Base-by-base conservation (phyloP, 352 stramenopile genomes). In the Phytophthora idaei region DNA sequence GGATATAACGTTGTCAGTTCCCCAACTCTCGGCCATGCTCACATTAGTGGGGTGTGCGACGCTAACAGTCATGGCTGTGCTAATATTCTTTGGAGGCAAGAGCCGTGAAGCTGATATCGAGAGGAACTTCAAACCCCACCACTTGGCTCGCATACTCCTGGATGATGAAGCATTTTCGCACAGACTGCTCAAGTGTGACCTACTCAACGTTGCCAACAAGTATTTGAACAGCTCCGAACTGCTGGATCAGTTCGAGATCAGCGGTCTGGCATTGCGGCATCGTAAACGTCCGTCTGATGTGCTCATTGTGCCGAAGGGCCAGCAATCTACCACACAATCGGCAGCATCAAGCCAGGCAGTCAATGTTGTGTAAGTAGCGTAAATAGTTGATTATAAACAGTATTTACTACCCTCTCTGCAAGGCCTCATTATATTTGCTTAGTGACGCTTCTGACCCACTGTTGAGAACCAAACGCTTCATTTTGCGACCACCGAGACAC, bases 241-340 rank as follows among this genome's bases (percentile, higher is more conserved):
- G 46, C 67, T 89, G 5, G 71, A 82, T 54, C 73, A 83, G 53
- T 89, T 89, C 34, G 80, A 89, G 68, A 81, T 89, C 45, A 75
- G 67, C 6, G 80, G 77, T 6, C 52, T 89, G 7, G 74, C 76
- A 9, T 62, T 89, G 7, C 67, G 74, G 8, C 77, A 87, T 64
- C 70, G 77, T 28, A 61, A 69, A 4, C 69, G 71, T 14, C 77
- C 76, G 10, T 72, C 56, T 4, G 79, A 82, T 44, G 74, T 85
- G 27, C 51, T 87, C 0, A 67, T 80, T 59, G 74, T 82, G 7
- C 74, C 74, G 2, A 78, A 72, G 5, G 46, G 4, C 37, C 67
- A 71, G 31, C 71, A 69, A 44, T 71, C 74, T 6, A 67, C 57
- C 2, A 74, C 71, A 10, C 42, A 48, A 1, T 76, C 60, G 4